Evolutionary conservation across 2,329 filamentous ascomycete genomes (phyloP).

Genomic region (Penicillium griseofulvum): DNA sequence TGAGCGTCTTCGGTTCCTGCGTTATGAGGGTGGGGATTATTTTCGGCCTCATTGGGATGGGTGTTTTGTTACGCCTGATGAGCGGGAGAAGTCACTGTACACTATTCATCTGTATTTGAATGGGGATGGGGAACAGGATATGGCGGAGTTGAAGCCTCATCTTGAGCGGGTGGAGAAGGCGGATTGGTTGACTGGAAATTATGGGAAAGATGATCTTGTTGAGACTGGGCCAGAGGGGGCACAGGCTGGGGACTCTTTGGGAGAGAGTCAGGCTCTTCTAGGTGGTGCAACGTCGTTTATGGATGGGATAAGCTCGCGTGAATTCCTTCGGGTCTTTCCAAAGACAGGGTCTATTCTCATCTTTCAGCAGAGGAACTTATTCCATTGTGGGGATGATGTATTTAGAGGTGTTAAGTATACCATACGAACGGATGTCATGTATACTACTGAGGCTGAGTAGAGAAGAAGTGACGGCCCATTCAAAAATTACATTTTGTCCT

Average conservation of each 20-base stretch:
- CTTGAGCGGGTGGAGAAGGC: conserved; percentile 15
- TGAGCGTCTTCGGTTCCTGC: conserved; percentile 71
- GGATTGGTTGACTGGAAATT: conserved; percentile 6
- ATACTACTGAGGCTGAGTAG: conserved; percentile 19
- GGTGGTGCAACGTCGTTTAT: conserved; percentile 58
- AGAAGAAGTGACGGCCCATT: not conserved
- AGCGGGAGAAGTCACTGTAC: conserved; percentile 51
- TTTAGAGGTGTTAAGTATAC: conserved; percentile 55
- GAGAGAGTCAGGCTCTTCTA: conserved; percentile 37
- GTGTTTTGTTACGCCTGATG: conserved; percentile 57
- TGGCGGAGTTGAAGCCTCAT: conserved; percentile 26
- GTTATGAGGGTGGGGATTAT: conserved; percentile 69
- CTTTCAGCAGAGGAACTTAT: conserved; percentile 54
- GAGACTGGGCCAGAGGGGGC: not conserved
- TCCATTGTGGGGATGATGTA: conserved; percentile 58
- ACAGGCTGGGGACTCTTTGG: not conserved
- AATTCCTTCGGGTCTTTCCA: conserved; percentile 47
- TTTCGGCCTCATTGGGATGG: conserved; percentile 72
- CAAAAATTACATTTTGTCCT: too few species aligned
- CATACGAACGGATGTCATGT: conserved; percentile 58
- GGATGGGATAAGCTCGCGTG: conserved; percentile 28
- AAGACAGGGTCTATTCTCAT: conserved; percentile 53
- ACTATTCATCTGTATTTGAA: conserved; percentile 59
- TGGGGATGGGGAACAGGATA: conserved; percentile 41
- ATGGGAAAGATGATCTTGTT: conserved; percentile 20